Conservation (phyloP, 441 rosid species). For the Bruguiera hainesii region DNA sequence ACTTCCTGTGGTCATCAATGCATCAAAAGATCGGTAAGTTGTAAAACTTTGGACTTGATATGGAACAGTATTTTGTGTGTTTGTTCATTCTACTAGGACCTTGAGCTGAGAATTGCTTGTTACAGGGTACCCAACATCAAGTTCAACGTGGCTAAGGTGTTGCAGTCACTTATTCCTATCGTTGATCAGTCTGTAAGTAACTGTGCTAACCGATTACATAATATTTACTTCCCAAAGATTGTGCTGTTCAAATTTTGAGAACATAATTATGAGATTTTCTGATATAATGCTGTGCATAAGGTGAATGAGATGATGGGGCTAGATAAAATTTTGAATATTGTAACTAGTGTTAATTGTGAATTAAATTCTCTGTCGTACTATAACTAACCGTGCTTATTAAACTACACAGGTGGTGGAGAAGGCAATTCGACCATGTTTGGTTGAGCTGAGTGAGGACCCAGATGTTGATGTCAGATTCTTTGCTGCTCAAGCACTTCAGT, state of each 20-base stretch:
- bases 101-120: conserved; percentile 20
- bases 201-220: background rate
- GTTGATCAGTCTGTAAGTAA: conserved; percentile 86
- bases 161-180: conserved; percentile 84
- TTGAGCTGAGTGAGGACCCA: conserved; percentile 87
- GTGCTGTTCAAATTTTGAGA: background rate
- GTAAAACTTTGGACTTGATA: conserved; percentile 14
- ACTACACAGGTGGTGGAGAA: conserved; percentile 68
- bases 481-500: conserved; percentile 76
- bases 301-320: background rate
- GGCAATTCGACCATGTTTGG: conserved; percentile 70
- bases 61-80: background rate
- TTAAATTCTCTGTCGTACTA: background rate
- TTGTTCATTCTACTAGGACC: background rate
- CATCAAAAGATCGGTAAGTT: conserved; percentile 81
- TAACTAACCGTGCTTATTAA: conserved; percentile 8
- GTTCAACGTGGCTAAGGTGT: conserved; percentile 91
- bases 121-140: conserved; percentile 93
- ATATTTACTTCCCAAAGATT: conserved; percentile 2
- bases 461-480: conserved; percentile 91
- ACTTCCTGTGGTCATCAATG: conserved; percentile 70
- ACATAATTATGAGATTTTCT: background rate
- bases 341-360: background rate
- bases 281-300: background rate
- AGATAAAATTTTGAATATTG: background rate